phyloP scores from a whole-genome alignment of 2,329 filamentous ascomycete species.

The Helicocarpus griseus region DNA sequence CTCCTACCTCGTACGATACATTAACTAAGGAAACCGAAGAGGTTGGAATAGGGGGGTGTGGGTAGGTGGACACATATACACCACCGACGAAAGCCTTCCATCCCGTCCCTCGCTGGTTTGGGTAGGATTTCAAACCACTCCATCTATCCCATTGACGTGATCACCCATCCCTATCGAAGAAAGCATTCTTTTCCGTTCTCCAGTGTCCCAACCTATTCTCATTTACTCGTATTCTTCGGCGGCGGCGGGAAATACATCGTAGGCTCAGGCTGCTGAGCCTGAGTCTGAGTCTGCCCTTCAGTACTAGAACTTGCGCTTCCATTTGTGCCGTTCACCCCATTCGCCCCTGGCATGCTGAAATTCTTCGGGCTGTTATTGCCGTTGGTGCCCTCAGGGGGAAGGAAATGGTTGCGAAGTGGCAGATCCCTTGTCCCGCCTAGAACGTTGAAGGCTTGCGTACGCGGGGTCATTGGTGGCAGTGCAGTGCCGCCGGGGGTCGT shows the following conservation, averaged over 20 bases:
- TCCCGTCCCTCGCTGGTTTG: no score
- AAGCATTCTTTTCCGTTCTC: not conserved
- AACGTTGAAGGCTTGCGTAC: conserved; percentile 33
- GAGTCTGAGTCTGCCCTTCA: not conserved
- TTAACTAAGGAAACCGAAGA: not conserved
- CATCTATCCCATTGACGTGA: not conserved
- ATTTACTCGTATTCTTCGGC: conserved; percentile 28
- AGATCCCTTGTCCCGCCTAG: conserved; percentile 30
- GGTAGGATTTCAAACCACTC: no score
- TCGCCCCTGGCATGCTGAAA: conserved; percentile 13
- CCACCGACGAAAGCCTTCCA: no score
- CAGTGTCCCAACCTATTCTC: not conserved
- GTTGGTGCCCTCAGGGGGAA: conserved; percentile 11
- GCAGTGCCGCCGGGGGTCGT: conserved; percentile 18
- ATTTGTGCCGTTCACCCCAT: no score
- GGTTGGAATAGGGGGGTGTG: not conserved
- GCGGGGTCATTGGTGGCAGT: conserved; percentile 32
- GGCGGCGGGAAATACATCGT: conserved; percentile 37
- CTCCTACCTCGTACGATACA: not conserved
- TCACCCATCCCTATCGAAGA: not conserved
- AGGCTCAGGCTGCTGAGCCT: conserved; percentile 3
- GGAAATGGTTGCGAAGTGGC: conserved; percentile 29
- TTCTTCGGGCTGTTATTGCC: conserved; percentile 1
- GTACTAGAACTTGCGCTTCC: not conserved
- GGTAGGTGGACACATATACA: no score